phyloP scores from a whole-genome alignment of 202 grass and related monocot genomes.

The Carex arenaria region DNA sequence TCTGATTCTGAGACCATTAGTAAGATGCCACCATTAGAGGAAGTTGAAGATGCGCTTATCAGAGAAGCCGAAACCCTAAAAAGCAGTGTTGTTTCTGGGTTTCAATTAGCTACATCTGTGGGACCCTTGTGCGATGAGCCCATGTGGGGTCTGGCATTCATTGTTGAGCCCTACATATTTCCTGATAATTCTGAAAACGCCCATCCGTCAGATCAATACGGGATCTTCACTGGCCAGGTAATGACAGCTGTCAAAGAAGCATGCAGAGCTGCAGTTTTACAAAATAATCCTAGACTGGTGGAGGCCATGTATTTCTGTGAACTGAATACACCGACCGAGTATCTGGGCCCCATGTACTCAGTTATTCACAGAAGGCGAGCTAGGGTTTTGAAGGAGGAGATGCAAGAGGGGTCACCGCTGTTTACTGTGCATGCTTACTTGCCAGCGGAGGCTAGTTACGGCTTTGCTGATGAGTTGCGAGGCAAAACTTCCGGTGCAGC shows the following conservation, averaged over 20 bases:
- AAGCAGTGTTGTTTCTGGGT: slow-evolving; percentile 79
- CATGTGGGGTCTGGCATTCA: slow-evolving; percentile 84
- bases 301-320: slow-evolving; percentile 94
- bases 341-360: slow-evolving; percentile 61
- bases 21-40: slow-evolving; percentile 24
- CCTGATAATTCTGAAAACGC: slow-evolving; percentile 49
- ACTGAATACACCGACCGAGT: slow-evolving; percentile 59
- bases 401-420: slow-evolving; percentile 80
- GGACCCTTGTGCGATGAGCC: slow-evolving; percentile 93
- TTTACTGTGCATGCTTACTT: slow-evolving; percentile 87
- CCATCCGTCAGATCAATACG: slow-evolving; percentile 68
- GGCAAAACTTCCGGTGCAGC: slow-evolving; percentile 65
- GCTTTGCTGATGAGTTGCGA: slow-evolving; percentile 74
- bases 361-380: slow-evolving; percentile 78
- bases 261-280: slow-evolving; percentile 67
- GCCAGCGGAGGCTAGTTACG: slow-evolving; percentile 71
- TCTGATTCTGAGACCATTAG: slow-evolving; percentile 33
- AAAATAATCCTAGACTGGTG: slow-evolving; percentile 88
- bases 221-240: slow-evolving; percentile 76
- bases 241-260: slow-evolving; percentile 92
- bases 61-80: slow-evolving; percentile 60
- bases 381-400: slow-evolving; percentile 77
- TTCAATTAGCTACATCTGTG: slow-evolving; percentile 81
- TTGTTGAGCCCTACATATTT: slow-evolving; percentile 79
- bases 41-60: slow-evolving; percentile 41